Evolutionary conservation across 2,329 filamentous ascomycete genomes (phyloP), one percentile per base, ranked within the genome.

Genomic region (Penicillium sp.): DNA sequence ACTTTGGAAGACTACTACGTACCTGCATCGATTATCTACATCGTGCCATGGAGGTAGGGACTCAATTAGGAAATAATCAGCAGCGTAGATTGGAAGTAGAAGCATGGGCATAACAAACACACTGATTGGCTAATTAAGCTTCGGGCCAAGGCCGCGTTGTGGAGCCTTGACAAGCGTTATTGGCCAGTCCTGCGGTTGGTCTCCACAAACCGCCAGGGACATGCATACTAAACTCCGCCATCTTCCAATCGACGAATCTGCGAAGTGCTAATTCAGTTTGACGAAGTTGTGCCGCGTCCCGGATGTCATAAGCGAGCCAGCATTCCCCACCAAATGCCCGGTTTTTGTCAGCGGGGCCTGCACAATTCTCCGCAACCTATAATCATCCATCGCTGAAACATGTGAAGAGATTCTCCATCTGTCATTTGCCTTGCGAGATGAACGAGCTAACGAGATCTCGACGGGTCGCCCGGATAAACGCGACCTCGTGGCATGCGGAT

Each of bases 111-210:
- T 19, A 48, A 35, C 6, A 37, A 35, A 27, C 22, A 45, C 21
- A 39, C 2, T 53, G 48, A 56, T 56, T 56, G 55, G 55, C 55
- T 29, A n/a, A 26, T 33, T 29, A n/a, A 41, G 39, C 39, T 41
- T 39, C 39, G 19, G 9, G 19, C 19, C 19, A 41, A 41, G 19
- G 2, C 39, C 13, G 16, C 21, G 11, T 2, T 2, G 46, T 9
- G 46, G n/a, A 31, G 35, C n/a, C n/a, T 19, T 39, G 45, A 16
- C 10, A 14, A 8, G 2, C 5, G 3, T 24, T 10, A 48, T 48
- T 48, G 26, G 44, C 8, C 16, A 10, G 9, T 39, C 19, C n/a
- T 10, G n/a, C 8, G 10, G n/a, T 10, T 19, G 3, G 35, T 19
- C 16, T 35, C 46, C 46, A 19, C 29, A 22, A 21, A 21, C 24